Evolutionary conservation across 2,329 filamentous ascomycete species (phyloP), one percentile per base, ranked within the genome.

Genomic region (Canariomyces notabilis): DNA sequence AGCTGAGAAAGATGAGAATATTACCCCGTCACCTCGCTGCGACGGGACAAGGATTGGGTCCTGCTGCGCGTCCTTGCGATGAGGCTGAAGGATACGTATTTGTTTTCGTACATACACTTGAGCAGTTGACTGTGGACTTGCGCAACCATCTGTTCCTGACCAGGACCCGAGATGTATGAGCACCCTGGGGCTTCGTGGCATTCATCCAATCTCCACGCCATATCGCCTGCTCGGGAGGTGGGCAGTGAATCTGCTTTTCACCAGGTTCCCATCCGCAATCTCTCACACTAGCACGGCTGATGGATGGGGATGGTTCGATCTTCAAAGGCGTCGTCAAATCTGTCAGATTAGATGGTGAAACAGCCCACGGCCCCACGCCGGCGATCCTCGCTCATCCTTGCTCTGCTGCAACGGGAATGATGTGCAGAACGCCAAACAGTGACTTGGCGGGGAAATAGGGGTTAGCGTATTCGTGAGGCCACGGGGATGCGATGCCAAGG

Each of bases 391-490:
- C 22, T 11, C 22, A 48, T 42, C 49, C 49, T 44, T 42, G 44
- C 40, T 46, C 34, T 20, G 44, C 50, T 52, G 50, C 50, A 52
- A 23, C 42, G 38, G 50, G 48, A 50, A 52, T 54, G 52, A 54
- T 56, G 53, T 56, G 53, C 53, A 56, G 53, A 39, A 32, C 37
- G 42, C 21, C 43, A 31, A 40, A 46, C 9, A 47, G n/a, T n/a
- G n/a, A n/a, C n/a, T n/a, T n/a, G n/a, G n/a, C n/a, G 11, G 33
- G n/a, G 32, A 26, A 29, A 45, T 5, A 36, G 32, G 31, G 34
- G 18, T 16, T 38, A 22, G 39, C 31, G 35, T 29, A 15, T 39
- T 37, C 11, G 38, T 15, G 6, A 23, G 21, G 23, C 6, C 15
- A 29, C 8, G 41, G 46, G 19, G 40, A 22, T 23, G 14, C 18